Percentiles rank a stretch among this genome's conserved stretches.
These are phyloP conservation scores for Pyricularia grisea DNA, from an alignment of 2,329 filamentous ascomycete species.

Conservation along the genomic window DNA sequence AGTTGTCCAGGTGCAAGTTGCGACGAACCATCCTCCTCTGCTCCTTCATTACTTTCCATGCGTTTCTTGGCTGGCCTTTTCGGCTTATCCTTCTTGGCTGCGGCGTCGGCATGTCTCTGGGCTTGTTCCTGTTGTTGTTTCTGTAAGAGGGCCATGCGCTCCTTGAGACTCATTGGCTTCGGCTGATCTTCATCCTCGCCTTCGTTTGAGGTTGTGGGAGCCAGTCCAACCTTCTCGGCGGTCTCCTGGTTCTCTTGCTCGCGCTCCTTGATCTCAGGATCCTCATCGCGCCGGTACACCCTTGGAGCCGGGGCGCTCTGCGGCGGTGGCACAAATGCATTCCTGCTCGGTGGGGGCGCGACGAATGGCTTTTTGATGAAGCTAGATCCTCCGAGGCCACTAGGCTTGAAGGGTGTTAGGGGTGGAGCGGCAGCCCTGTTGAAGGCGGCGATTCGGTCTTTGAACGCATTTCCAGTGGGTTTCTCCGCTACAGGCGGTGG, in stretches of 20 bases:
- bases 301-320: slow-evolving; percentile 63
- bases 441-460: slow-evolving; percentile 92
- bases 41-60: slow-evolving; percentile 34
- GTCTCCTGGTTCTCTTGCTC: slow-evolving; percentile 57
- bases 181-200: slow-evolving; percentile 65
- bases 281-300: slow-evolving; percentile 79
- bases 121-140: slow-evolving; percentile 90
- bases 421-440: slow-evolving; percentile 84
- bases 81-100: slow-evolving; percentile 77
- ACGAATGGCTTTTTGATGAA: slow-evolving; percentile 98
- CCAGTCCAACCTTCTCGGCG: slow-evolving; percentile 59
- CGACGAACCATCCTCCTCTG: slow-evolving; percentile 23
- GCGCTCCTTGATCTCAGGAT: slow-evolving; percentile 59
- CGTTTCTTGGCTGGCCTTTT: slow-evolving; percentile 68
- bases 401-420: slow-evolving; percentile 81
- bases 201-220: slow-evolving; percentile 30
- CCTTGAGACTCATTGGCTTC: slow-evolving; percentile 88
- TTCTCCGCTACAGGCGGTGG: slow-evolving; percentile 66
- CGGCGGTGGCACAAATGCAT: slow-evolving; percentile 76
- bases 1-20: slow-evolving; percentile 24
- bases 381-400: slow-evolving; percentile 47
- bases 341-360: slow-evolving; percentile 83
- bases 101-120: slow-evolving; percentile 67
- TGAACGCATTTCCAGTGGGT: slow-evolving; percentile 69
- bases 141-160: slow-evolving; percentile 87